Conservation (phyloP, 1,139 yeast species). For the Geotrichum macrosporum region DNA sequence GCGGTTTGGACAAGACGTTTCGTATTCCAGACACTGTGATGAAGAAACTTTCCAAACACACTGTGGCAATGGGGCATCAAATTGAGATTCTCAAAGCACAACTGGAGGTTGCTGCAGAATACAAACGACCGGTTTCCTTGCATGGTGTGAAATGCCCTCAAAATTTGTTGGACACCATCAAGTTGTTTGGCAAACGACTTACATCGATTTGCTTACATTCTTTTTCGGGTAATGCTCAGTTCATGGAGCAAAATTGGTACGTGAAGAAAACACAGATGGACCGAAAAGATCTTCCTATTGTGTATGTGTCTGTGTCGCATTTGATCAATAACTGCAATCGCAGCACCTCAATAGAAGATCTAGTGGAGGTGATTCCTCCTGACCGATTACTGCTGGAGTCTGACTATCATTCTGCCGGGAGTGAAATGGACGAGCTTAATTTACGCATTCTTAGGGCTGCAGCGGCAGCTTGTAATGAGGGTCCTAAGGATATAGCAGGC, state of each 20-base stretch:
- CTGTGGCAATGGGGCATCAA: conserved; percentile 66
- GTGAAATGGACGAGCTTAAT: conserved; percentile 26
- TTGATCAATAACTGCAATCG: conserved; percentile 49
- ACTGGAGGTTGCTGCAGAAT: conserved; percentile 50
- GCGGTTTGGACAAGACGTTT: conserved; percentile 79
- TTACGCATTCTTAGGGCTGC: conserved; percentile 5
- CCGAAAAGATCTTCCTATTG: conserved; percentile 21
- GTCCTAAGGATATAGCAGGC: conserved; percentile 13
- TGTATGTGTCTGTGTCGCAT: conserved; percentile 54
- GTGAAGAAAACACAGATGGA: conserved; percentile 30
- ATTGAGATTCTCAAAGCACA: conserved; percentile 47
- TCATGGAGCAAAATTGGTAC: conserved; percentile 53
- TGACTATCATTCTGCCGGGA: conserved; percentile 42
- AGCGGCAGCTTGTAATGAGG: conserved; percentile 15
- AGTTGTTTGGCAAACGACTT: conserved; percentile 23
- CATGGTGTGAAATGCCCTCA: conserved; percentile 86
- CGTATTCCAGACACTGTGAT: conserved; percentile 54
- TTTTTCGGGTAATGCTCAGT: conserved; percentile 74
- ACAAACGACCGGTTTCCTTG: conserved; percentile 56
- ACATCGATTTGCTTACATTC: conserved; percentile 65
- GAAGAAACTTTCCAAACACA: conserved; percentile 39
- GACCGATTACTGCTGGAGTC: conserved; percentile 51
- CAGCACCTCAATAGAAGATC: conserved; percentile 30
- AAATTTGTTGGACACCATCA: conserved; percentile 47
- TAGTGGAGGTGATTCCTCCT: conserved; percentile 38